Conservation (phyloP, 129 eudicot genomes). For the Sambucus nigra region DNA sequence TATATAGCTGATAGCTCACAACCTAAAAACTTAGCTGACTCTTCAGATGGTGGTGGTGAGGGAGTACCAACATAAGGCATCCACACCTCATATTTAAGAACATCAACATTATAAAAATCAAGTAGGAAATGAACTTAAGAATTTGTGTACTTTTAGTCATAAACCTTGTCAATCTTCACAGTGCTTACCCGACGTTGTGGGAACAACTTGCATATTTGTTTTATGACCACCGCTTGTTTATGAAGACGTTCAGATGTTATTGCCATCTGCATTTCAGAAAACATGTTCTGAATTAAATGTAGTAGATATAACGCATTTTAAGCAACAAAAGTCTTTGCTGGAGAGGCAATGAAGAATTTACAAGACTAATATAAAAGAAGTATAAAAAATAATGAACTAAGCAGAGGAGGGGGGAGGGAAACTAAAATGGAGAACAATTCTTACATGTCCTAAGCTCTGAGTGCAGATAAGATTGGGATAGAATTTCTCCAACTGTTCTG, state of each 20-base stretch:
- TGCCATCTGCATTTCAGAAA: constrained; percentile 65
- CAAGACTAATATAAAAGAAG: neutral
- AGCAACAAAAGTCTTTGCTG: neutral
- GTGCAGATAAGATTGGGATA: constrained; percentile 88
- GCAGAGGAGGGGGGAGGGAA: neutral
- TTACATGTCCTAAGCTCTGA: constrained; percentile 84
- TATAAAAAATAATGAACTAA: neutral
- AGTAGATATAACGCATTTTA: neutral
- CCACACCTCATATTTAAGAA: neutral
- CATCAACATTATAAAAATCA: neutral
- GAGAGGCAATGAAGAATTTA: neutral
- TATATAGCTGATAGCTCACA: too few relatives aligned
- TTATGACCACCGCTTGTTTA: constrained; percentile 78
- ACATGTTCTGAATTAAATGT: neutral
- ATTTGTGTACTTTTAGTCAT: neutral
- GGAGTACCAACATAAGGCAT: neutral
- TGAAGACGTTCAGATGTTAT: constrained; percentile 86
- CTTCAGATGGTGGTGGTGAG: too few relatives aligned
- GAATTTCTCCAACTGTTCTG: constrained; percentile 75
- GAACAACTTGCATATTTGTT: constrained; percentile 95
- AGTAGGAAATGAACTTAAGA: neutral
- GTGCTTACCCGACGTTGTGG: constrained; percentile 75
- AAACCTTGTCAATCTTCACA: neutral
- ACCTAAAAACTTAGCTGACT: too few relatives aligned
- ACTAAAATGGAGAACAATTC: constrained; percentile 7